Conservation (phyloP, 495 filamentous ascomycete genomes). For the Aspergillus ellipticus region DNA sequence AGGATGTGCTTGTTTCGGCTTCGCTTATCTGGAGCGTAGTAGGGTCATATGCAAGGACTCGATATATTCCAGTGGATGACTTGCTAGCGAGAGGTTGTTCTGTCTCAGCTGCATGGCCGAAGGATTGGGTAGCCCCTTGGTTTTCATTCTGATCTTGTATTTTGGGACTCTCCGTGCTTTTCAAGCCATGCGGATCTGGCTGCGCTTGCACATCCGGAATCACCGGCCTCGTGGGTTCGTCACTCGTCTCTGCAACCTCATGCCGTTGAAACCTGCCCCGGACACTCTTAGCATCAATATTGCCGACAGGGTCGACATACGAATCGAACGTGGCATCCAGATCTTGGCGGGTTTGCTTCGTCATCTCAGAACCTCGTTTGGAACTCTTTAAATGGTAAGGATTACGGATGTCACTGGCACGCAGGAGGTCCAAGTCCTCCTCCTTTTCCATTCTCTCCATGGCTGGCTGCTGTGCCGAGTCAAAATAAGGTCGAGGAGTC, state of each 20-base stretch:
- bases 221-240: not conserved
- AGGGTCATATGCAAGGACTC: slow-evolving; percentile 69
- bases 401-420: slow-evolving; percentile 49
- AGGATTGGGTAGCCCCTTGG: not conserved
- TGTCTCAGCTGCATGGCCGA: not conserved
- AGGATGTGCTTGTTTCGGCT: slow-evolving; percentile 60
- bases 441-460: slow-evolving; percentile 2
- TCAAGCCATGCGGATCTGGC: not conserved
- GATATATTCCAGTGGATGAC: slow-evolving; percentile 49
- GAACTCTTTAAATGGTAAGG: slow-evolving; percentile 29
- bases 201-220: not conserved
- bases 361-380: slow-evolving; percentile 21
- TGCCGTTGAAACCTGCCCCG: not conserved
- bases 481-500: not conserved
- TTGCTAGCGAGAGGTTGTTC: not conserved
- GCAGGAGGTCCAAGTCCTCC: slow-evolving; percentile 42
- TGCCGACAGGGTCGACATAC: slow-evolving; percentile 17
- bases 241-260: not conserved
- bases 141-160: not conserved
- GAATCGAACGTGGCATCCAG: slow-evolving; percentile 30
- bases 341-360: slow-evolving; percentile 24
- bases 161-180: not conserved
- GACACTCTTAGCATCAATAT: slow-evolving; percentile 10
- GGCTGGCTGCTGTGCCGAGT: not conserved
- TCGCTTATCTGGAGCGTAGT: slow-evolving; percentile 55